These are phyloP conservation scores for Aeminium ludgeri DNA, from an alignment of 495 filamentous ascomycete species.

Conservation along the genomic window DNA sequence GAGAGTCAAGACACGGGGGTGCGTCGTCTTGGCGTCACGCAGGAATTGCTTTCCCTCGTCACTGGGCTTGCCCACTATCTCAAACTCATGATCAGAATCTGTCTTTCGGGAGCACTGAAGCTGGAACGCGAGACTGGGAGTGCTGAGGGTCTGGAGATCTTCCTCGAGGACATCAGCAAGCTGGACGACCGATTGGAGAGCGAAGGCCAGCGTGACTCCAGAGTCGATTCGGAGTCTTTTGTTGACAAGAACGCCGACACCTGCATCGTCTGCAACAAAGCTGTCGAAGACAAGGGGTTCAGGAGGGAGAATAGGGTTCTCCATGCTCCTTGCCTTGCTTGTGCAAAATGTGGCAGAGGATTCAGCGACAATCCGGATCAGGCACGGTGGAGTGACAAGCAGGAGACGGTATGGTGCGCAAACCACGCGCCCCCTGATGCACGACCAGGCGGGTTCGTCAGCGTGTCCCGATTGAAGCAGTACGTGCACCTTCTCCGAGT, in stretches of 20 bases:
- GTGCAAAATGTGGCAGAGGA: constrained; percentile 56
- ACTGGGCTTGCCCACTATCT: constrained; percentile 96
- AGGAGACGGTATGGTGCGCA: constrained; percentile 8
- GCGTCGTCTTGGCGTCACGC: constrained; percentile 82
- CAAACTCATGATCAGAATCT: constrained; percentile 93
- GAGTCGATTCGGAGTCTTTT: constrained; percentile 52
- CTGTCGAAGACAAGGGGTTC: constrained; percentile 87
- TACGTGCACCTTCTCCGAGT: constrained; percentile 87
- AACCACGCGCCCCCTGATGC: constrained; percentile 27
- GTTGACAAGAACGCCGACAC: constrained; percentile 60
- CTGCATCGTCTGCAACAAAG: constrained; percentile 61
- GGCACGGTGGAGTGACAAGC: constrained; percentile 42
- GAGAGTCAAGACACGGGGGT: constrained; percentile 84
- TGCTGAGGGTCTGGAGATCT: constrained; percentile 55
- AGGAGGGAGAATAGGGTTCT: constrained; percentile 55
- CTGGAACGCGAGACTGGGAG: constrained; percentile 69
- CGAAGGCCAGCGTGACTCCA: constrained; percentile 46
- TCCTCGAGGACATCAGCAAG: constrained; percentile 55
- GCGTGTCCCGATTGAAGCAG: constrained; percentile 70
- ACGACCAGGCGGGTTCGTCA: constrained; percentile 35
- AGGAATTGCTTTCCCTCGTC: constrained; percentile 86
- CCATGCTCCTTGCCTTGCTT: constrained; percentile 67
- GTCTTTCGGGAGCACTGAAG: constrained; percentile 80
- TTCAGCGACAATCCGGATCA: constrained; percentile 45
- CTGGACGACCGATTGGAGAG: constrained; percentile 24